phyloP scores from a whole-genome alignment of 192 early-diverging fungal genomes.

The Rhizophagus sp. region DNA sequence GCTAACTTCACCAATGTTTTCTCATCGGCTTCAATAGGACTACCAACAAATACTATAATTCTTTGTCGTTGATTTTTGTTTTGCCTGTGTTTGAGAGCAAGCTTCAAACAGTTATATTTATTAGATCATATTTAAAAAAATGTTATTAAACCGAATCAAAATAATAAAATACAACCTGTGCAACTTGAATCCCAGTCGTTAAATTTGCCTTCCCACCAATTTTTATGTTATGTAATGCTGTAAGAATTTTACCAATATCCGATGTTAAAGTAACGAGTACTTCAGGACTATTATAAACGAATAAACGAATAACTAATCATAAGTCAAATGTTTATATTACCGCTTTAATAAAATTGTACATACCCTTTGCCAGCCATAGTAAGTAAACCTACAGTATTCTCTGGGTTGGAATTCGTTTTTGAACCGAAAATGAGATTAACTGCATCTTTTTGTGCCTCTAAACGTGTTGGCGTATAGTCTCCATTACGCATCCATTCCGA shows the following conservation, averaged over 20 bases:
- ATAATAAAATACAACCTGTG: conserved; percentile 65
- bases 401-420: conserved; percentile 91
- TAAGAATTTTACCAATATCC: conserved; percentile 89
- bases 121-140: conserved; percentile 2
- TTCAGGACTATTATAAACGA: conserved; percentile 64
- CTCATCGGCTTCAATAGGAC: conserved; percentile 83
- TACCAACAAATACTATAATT: conserved; percentile 92
- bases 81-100: conserved; percentile 95
- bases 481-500: conserved; percentile 99
- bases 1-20: conserved; percentile 84
- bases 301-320: neutral
- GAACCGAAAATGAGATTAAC: conserved; percentile 88
- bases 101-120: conserved; percentile 37
- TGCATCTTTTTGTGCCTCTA: conserved; percentile 93
- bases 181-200: conserved; percentile 90
- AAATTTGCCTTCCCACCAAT: conserved; percentile 76
- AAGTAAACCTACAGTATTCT: conserved; percentile 95
- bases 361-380: conserved; percentile 92
- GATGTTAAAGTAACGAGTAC: conserved; percentile 89
- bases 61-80: conserved; percentile 95
- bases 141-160: neutral
- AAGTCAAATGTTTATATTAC: neutral
- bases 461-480: conserved; percentile 92
- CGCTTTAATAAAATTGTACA: neutral
- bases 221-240: conserved; percentile 78